Evolutionary conservation across 2,329 filamentous ascomycete species (phyloP), one percentile per base, ranked within the genome.

Genomic region (Ilyonectria destructans): DNA sequence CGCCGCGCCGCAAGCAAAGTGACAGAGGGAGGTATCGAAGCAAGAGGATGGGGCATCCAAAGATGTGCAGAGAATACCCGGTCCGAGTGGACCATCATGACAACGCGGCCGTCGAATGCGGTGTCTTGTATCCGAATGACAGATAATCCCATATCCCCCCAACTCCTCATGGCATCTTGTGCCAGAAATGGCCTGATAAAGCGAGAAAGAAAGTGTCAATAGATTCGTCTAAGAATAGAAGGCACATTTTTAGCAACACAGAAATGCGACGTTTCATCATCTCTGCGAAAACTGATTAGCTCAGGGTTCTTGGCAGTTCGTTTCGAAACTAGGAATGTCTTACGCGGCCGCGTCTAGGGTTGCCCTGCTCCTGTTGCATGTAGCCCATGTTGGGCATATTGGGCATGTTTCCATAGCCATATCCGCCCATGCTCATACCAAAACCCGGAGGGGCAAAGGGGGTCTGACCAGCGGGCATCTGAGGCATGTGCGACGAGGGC

Each of bases 261-360:
- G 60, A 62, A 67, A 55, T 52, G 62, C 56, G 40, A 33, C 58
- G 63, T 60, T 58, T 62, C 62, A 71, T 79, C 68, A 79, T 77
- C 78, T 76, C 75, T 78, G 67, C n/a, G 29, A 65, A 62, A 33
- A 29, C 37, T 58, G 63, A 66, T 79, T 74, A 80, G 77, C 71
- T 58, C 40, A 54, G 61, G 67, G 61, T 66, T 66, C 69, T 65
- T 67, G 51, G 43, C 43, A 65, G 52, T 51, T 65, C 58, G 63
- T 63, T 67, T 62, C 58, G 64, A 67, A 60, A 61, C 55, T 62
- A 58, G 58, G 65, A 46, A 65, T 54, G 51, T 80, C 87, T 83
- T 86, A 89, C 88, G 77, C 89, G 86, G 80, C 89, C 89, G 73
- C 89, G 86, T 79, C 89, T 82, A 70, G 82, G 78, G 78, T 87